Evolutionary conservation across 2,329 filamentous ascomycete species (phyloP).

Genomic region (Triangularia verruculosa): DNA sequence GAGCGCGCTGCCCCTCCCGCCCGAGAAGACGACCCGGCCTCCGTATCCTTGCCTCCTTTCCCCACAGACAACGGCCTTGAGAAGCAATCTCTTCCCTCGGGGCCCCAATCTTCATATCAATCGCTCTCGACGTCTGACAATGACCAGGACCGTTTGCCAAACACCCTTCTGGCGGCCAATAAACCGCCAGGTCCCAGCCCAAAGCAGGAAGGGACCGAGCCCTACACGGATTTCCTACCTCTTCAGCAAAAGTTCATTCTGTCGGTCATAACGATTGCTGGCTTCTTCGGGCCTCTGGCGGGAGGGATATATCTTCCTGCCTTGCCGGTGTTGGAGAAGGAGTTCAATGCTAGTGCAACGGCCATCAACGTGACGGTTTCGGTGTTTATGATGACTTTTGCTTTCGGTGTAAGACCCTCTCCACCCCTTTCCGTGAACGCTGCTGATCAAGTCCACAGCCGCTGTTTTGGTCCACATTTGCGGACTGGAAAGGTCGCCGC

Average conservation of each 20-base stretch:
- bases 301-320: constrained; percentile 20
- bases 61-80: not conserved
- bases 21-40: not conserved
- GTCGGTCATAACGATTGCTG: constrained; percentile 15
- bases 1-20: not conserved
- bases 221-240: constrained; percentile 17
- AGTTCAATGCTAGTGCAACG: constrained; percentile 17
- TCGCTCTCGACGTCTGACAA: not conserved
- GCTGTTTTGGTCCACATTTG: constrained; percentile 18
- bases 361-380: constrained; percentile 20
- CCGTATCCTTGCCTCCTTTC: not conserved
- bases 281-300: constrained; percentile 18
- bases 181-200: not conserved
- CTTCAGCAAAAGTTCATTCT: constrained; percentile 16
- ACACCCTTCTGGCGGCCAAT: not conserved
- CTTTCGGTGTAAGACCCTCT: constrained; percentile 14
- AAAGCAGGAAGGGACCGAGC: constrained; percentile 3
- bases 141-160: not conserved
- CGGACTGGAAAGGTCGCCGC: constrained; percentile 18
- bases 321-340: constrained; percentile 13
- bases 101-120: not conserved
- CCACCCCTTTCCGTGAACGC: not conserved
- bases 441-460: constrained; percentile 6
- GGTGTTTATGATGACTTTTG: constrained; percentile 21
- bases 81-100: not conserved